phyloP scores from a whole-genome alignment of 306 rosid genomes.

The Glycine latifolia region DNA sequence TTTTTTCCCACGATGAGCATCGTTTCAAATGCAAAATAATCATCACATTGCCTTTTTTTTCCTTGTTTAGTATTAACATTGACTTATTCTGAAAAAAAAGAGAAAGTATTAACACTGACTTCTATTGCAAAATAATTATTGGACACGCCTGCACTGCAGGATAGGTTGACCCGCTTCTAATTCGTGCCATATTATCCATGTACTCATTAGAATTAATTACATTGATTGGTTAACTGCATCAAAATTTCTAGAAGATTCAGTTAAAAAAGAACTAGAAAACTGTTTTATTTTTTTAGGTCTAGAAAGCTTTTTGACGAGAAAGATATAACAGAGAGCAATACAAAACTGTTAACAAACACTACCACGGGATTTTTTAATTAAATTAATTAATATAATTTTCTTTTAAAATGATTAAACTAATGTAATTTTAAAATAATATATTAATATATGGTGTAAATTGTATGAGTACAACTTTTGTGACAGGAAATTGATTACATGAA shows the following conservation, averaged over 20 bases:
- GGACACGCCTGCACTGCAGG: not conserved
- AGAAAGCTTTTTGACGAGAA: not conserved
- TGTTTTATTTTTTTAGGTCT: not conserved
- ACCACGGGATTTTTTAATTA: no score
- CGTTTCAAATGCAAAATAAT: no score
- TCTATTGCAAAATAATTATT: not conserved
- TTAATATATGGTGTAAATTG: no score
- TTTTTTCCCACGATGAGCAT: not conserved
- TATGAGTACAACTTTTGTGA: no score
- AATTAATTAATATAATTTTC: no score
- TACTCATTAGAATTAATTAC: not conserved
- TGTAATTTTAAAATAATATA: no score
- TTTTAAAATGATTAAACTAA: no score
- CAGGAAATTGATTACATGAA: no score
- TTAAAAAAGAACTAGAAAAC: not conserved
- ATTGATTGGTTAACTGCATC: not conserved
- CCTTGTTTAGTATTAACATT: not conserved
- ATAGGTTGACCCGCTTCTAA: conserved; percentile 15
- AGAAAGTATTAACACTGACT: not conserved
- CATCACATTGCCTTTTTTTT: not conserved
- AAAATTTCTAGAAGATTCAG: not conserved
- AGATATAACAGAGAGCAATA: not conserved
- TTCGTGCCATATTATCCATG: not conserved
- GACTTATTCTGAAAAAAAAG: no score
- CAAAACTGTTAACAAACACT: not conserved